A percentile compares a stretch with the other conserved stretches of the same genome.
These are phyloP conservation scores for Xylaria sp. DNA, from an alignment of 2,329 filamentous ascomycete genomes.

Conservation along the genomic window DNA sequence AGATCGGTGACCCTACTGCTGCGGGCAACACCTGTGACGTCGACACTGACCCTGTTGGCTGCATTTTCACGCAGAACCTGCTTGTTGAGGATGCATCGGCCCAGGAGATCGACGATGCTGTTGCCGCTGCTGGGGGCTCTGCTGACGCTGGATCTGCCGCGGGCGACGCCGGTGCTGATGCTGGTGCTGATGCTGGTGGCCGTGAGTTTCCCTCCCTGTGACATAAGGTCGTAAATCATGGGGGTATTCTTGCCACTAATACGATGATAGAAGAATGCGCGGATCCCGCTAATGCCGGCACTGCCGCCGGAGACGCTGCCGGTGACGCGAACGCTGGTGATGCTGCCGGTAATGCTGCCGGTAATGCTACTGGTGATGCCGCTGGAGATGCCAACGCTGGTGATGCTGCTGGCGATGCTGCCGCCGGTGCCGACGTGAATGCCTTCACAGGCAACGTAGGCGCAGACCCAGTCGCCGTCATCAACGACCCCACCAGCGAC, in stretches of 20 bases:
- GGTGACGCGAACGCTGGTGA: constrained; percentile 5
- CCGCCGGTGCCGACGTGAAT: constrained; percentile 55
- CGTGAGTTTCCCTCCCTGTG: background rate
- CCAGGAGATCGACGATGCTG: constrained; percentile 65
- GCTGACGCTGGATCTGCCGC: background rate
- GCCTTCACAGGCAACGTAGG: constrained; percentile 59
- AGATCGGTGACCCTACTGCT: constrained; percentile 52
- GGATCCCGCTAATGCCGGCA: constrained; percentile 7
- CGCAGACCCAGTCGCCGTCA: constrained; percentile 55
- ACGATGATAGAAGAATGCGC: constrained; percentile 3
- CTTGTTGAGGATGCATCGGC: constrained; percentile 65
- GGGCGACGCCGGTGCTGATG: constrained; percentile 7
- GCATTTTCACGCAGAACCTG: constrained; percentile 66
- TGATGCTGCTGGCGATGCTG: constrained; percentile 30
- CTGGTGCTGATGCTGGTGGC: constrained; percentile 4
- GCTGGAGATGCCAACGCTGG: constrained; percentile 19
- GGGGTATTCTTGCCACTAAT: background rate
- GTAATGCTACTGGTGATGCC: constrained; percentile 24
- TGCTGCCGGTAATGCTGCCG: constrained; percentile 11
- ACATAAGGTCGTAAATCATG: background rate
- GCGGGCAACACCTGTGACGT: constrained; percentile 67
- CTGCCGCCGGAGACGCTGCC: constrained; percentile 30
- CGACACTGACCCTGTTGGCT: constrained; percentile 61
- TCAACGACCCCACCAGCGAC: constrained; percentile 50
- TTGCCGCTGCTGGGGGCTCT: constrained; percentile 50